Conservation (phyloP, 1,284 basidiomycete genomes). For the Puccinia sorghi region DNA sequence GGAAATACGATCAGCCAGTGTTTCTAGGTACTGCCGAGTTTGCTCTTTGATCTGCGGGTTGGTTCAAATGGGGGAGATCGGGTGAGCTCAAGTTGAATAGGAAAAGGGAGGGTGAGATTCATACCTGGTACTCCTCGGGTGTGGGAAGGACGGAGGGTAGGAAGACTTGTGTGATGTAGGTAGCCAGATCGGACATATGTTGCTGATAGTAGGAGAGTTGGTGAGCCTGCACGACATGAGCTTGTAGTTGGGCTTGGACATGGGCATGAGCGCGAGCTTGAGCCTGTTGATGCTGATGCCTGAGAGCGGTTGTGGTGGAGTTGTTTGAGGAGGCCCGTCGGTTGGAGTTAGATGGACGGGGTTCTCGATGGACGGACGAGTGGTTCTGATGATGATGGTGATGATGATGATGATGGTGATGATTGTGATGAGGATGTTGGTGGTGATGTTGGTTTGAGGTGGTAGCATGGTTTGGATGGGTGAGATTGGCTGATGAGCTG, state of each 20-base stretch:
- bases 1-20: slow-evolving; percentile 89
- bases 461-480: not conserved
- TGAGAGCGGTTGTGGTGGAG: not conserved
- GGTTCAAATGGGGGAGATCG: slow-evolving; percentile 1
- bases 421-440: not conserved
- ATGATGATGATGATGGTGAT: not conserved
- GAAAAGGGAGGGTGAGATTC: not conserved
- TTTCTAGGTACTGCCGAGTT: slow-evolving; percentile 87
- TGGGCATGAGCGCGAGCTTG: slow-evolving; percentile 38
- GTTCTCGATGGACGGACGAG: slow-evolving; percentile 12
- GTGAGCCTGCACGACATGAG: slow-evolving; percentile 26
- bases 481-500: not conserved
- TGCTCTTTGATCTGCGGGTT: slow-evolving; percentile 77
- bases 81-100: not conserved
- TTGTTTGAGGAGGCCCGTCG: slow-evolving; percentile 22
- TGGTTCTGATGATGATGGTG: not conserved
- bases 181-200: slow-evolving; percentile 46
- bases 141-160: slow-evolving; percentile 86
- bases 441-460: not conserved
- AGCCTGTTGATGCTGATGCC: slow-evolving; percentile 30
- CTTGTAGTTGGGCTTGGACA: slow-evolving; percentile 26
- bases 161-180: slow-evolving; percentile 58
- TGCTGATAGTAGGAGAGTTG: slow-evolving; percentile 49
- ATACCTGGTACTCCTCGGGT: slow-evolving; percentile 74
- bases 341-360: slow-evolving; percentile 17